Base-by-base conservation (phyloP, 768 basidiomycete genomes). In the Postia placenta region DNA sequence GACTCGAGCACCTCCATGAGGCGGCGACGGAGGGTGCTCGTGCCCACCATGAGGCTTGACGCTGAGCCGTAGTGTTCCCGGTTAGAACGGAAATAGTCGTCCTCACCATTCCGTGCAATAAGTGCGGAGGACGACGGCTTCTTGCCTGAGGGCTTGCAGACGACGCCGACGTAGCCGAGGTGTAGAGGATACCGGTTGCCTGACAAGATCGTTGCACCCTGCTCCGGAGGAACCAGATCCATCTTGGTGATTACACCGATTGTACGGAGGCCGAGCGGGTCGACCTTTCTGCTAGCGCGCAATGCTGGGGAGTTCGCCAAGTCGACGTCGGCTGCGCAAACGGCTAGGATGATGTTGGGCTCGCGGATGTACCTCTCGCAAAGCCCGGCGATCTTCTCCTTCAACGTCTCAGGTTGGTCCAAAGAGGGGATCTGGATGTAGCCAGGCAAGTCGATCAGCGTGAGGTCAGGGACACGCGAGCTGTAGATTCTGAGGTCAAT, bases 171-270 rank as follows among this genome's bases (percentile, higher is more conserved):
- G 58, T 99, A 98, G 12, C 96, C 96, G 0, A 99, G 78, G 57
- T 96, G 92, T 9, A 99, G 75, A n/a, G 96, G 96, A 61, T 99
- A 99, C 44, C 92, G 75, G 62, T 95, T 93, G 0, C 93, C 93
- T 14, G 81, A 70, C 11, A 99, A 72, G 51, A 98, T 92, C 27
- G 64, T 55, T 0, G 83, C 87, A 11, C 95, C 96, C 51, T 85
- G 77, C 47, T 89, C 86, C 2, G 95, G 80, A 35, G 84, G 74
- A 15, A 99, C 92, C 27, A 99, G 74, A 64, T 99, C 96, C 96
- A 99, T 97, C 76, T 99, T 99, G 19, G 96, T 99, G 37, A 99
- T 78, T 14, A 99, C 96, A 24, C 96, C 96, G 56, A 99, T 93
- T 1, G 96, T 99, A 22, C 96, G 82, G 48, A 94, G 71, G 14